A percentile compares a stretch with the other conserved stretches of the same genome.
These are phyloP conservation scores for Coprinopsis strossmayeri DNA, from an alignment of 768 basidiomycete species.

Conservation along the genomic window DNA sequence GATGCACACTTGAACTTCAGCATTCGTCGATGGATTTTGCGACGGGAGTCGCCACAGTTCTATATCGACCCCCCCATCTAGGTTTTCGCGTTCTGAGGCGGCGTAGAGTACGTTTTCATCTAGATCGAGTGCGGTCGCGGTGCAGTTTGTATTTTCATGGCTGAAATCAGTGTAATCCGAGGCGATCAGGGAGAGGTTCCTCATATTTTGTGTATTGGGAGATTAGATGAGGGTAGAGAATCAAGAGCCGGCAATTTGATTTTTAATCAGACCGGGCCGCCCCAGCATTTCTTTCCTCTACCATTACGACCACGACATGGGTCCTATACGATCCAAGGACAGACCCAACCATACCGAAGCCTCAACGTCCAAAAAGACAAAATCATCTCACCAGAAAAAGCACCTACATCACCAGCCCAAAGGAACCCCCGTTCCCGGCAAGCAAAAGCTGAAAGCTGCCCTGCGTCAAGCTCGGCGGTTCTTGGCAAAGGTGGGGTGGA, in stretches of 20 bases:
- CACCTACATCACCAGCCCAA: slow-evolving; percentile 19
- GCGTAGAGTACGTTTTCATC: slow-evolving; percentile 57
- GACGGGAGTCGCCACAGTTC: slow-evolving; percentile 47
- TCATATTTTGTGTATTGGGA: slow-evolving; percentile 29
- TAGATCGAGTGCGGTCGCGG: slow-evolving; percentile 50
- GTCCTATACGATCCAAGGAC: slow-evolving; percentile 19
- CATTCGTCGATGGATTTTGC: slow-evolving; percentile 13
- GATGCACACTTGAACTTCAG: slow-evolving; percentile 15
- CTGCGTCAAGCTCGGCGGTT: slow-evolving; percentile 79
- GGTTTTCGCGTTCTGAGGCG: slow-evolving; percentile 42
- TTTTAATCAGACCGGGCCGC: too few species aligned
- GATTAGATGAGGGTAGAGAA: slow-evolving; percentile 9
- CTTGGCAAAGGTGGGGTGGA: slow-evolving; percentile 69
- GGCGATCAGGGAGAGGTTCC: slow-evolving; percentile 47
- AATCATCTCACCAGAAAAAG: slow-evolving; percentile 15
- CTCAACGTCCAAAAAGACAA: slow-evolving; percentile 20
- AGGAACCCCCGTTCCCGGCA: slow-evolving; percentile 46
- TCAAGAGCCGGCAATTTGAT: too few species aligned
- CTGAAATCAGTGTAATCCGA: slow-evolving; percentile 14
- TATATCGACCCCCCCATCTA: slow-evolving; percentile 47
- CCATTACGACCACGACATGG: too few species aligned
- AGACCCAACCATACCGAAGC: slow-evolving; percentile 17
- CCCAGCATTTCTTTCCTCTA: too few species aligned
- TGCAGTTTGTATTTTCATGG: slow-evolving; percentile 29
- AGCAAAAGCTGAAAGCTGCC: slow-evolving; percentile 82